These are phyloP conservation scores for Solanum clarkiae DNA, from an alignment of 257 asterid species.

Conservation along the genomic window DNA sequence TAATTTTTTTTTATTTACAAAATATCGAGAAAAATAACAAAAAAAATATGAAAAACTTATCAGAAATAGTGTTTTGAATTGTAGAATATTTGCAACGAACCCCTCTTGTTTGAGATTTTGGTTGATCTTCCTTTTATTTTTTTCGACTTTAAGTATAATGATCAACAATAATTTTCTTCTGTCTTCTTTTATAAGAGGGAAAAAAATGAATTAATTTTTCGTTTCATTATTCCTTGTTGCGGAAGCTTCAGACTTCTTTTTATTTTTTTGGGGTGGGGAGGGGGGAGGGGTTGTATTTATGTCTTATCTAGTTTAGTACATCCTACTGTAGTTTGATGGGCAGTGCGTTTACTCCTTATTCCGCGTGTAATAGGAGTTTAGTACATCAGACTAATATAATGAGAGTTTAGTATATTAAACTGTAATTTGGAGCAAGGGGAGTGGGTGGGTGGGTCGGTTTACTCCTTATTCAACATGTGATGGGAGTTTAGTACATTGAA, in stretches of 20 bases:
- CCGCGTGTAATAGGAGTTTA: not conserved
- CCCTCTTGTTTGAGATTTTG: not conserved
- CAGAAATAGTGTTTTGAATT: not conserved
- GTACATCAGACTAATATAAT: too few relatives aligned
- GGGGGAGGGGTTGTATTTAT: too few relatives aligned
- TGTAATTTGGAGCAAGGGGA: too few relatives aligned
- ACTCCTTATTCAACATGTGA: not conserved
- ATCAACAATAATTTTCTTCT: not conserved
- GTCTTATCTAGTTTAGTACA: too few relatives aligned
- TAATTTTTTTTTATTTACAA: not conserved
- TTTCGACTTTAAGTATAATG: not conserved
- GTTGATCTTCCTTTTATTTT: not conserved
- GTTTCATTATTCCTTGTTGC: not conserved
- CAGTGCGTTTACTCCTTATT: too few relatives aligned
- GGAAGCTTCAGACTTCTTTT: not conserved
- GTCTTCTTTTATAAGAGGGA: not conserved
- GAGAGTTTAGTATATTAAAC: not conserved
- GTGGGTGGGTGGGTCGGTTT: too few relatives aligned
- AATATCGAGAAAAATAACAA: not conserved
- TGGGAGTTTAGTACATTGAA: not conserved
- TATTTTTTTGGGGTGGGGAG: too few relatives aligned
- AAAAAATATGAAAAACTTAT: fast-evolving
- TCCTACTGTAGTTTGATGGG: too few relatives aligned
- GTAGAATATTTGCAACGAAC: not conserved
- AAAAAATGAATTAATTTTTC: not conserved